Evolutionary conservation across 306 rosid genomes (phyloP), one percentile per base, ranked within the genome.

Genomic region (Echinosophora koreensis): DNA sequence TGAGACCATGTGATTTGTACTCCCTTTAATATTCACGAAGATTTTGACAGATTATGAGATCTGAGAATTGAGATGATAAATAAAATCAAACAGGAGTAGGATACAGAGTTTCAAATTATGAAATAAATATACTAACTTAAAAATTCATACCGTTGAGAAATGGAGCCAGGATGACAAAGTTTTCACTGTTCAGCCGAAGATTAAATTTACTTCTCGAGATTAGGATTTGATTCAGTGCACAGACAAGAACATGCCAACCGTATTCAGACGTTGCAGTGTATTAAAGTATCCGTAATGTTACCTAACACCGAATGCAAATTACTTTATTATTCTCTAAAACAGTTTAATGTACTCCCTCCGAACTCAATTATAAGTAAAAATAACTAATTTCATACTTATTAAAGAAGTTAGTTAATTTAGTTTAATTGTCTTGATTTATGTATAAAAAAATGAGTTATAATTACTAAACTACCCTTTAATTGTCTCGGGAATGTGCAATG

Each of bases 1-100:
- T 71, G 66, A 57, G 55, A 8, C 30, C 77, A 72, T 27, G 77
- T 72, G 77, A 41, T 39, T 27, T 14, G 30, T 57, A 57, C 27
- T 7, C 18, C 56, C 39, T 41, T 12, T 28, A 72, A 41, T 37
- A 57, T 14, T 56, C 44, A 22, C 6, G 3, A 57, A 57, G 56
- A 72, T 72, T 57, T 41, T 42, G 42, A n/a, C 10, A 57, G 32
- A 57, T 72, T 41, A 27, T 7, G n/a, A 5, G 15, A 56, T 71
- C 28, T 39, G 22, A 5, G 15, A 56, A 56, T n/a, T 39, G 22
- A 22, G 22, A 22, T n/a, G 22, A 22, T 1, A 22, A 70, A 37
- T 5, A 55, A 37, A 56, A 56, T 13, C 10, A 71, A 22, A 5
- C 13, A n/a, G 38, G 38, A 35, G 5, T 22, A 22, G 22, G 22